Evolutionary conservation across 805 yeast genomes (phyloP).

Genomic region (Yamadazyma kitorensis): DNA sequence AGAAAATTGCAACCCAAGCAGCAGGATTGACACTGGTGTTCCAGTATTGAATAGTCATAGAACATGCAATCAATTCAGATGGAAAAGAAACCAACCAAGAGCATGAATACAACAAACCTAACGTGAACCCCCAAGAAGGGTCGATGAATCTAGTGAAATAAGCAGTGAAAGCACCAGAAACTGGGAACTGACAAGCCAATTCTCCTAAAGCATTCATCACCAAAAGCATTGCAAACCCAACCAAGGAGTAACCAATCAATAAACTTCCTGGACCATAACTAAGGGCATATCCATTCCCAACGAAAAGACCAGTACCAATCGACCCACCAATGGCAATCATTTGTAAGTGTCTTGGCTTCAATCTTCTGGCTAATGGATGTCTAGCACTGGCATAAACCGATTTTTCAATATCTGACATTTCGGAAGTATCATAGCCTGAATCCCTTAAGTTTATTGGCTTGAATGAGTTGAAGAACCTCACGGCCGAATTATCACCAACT

Average conservation of each 20-base stretch:
- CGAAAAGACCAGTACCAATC: constrained; percentile 62
- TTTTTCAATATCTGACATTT: constrained; percentile 38
- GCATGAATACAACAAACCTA: constrained; percentile 32
- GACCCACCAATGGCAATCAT: constrained; percentile 73
- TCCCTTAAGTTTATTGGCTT: constrained; percentile 37
- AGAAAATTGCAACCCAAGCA: constrained; percentile 36
- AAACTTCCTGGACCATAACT: constrained; percentile 40
- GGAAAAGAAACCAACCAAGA: constrained; percentile 36
- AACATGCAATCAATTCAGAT: constrained; percentile 36
- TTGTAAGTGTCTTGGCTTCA: constrained; percentile 65
- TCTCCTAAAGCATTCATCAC: constrained; percentile 65
- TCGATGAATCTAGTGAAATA: constrained; percentile 35
- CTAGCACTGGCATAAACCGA: constrained; percentile 31
- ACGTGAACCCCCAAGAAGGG: constrained; percentile 35
- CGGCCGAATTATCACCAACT: too few species aligned
- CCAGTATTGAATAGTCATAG: constrained; percentile 37
- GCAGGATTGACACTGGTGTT: constrained; percentile 28
- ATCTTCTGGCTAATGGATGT: constrained; percentile 46
- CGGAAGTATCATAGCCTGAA: constrained; percentile 39
- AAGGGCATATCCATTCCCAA: constrained; percentile 45
- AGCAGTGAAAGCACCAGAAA: constrained; percentile 38
- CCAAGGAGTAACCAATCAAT: constrained; percentile 54
- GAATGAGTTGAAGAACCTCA: constrained; percentile 31
- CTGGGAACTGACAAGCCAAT: constrained; percentile 48
- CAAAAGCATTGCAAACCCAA: constrained; percentile 53